phyloP scores from a whole-genome alignment of 2,329 filamentous ascomycete genomes.

The Stagonosporopsis cucurbitacearum region DNA sequence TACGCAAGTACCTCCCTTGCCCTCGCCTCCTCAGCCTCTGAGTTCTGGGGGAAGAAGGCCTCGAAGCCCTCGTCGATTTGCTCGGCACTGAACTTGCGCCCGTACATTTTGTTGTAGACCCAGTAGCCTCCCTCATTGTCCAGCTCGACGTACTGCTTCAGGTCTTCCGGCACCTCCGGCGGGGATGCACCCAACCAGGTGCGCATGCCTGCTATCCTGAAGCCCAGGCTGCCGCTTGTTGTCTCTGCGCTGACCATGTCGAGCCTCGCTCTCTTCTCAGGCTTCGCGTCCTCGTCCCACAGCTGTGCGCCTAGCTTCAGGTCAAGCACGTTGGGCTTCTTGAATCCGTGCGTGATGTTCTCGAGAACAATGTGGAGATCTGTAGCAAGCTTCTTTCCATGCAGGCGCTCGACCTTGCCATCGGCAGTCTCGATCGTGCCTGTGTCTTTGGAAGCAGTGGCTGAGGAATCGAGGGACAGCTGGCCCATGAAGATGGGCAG shows the following conservation, averaged over 20 bases:
- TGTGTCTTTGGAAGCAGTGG: slow-evolving; percentile 30
- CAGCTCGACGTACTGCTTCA: slow-evolving; percentile 44
- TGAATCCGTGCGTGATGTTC: slow-evolving; percentile 82
- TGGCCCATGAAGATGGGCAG: slow-evolving; percentile 88
- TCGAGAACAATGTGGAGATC: slow-evolving; percentile 82
- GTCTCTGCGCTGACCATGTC: slow-evolving; percentile 66
- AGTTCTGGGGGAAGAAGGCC: slow-evolving; percentile 56
- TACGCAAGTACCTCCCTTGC: slow-evolving; percentile 57
- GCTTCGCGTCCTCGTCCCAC: slow-evolving; percentile 75
- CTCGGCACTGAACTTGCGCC: slow-evolving; percentile 61
- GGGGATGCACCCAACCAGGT: slow-evolving; percentile 54
- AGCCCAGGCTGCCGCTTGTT: slow-evolving; percentile 66
- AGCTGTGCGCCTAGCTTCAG: slow-evolving; percentile 87
- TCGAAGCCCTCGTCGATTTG: slow-evolving; percentile 65
- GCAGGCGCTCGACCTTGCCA: slow-evolving; percentile 49
- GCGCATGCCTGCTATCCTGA: slow-evolving; percentile 71
- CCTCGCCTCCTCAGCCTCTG: slow-evolving; percentile 36
- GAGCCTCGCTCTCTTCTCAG: slow-evolving; percentile 64
- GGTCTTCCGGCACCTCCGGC: slow-evolving; percentile 29
- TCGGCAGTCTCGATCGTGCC: slow-evolving; percentile 37
- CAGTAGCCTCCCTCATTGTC: slow-evolving; percentile 61
- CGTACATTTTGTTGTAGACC: slow-evolving; percentile 71
- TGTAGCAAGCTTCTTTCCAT: slow-evolving; percentile 72
- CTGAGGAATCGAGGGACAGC: slow-evolving; percentile 61
- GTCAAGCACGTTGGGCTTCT: slow-evolving; percentile 86